These are phyloP conservation scores for Aspergillus versicolor DNA, from an alignment of 2,329 filamentous ascomycete species.

Conservation along the genomic window DNA sequence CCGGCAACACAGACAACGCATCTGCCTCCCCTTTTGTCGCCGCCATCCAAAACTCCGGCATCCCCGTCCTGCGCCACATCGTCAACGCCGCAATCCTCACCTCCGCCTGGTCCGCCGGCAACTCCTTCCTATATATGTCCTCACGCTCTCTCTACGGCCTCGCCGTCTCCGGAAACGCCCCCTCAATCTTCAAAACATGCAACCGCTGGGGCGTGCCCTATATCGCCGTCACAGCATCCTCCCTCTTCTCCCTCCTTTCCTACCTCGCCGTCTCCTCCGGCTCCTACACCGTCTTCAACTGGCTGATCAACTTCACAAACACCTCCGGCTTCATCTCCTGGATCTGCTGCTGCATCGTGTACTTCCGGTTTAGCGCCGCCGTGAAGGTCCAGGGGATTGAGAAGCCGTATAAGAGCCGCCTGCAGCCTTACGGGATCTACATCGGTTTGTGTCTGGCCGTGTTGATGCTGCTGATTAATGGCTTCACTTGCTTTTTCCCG, in stretches of 20 bases:
- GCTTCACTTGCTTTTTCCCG: slow-evolving; percentile 72
- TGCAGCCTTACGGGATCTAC: slow-evolving; percentile 64
- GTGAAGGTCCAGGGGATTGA: slow-evolving; percentile 45
- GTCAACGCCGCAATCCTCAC: slow-evolving; percentile 12
- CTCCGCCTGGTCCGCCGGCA: slow-evolving; percentile 13
- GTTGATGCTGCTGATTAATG: slow-evolving; percentile 70
- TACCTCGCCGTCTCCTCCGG: slow-evolving; percentile 65
- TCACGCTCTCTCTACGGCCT: slow-evolving; percentile 11
- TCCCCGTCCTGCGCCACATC: slow-evolving; percentile 8
- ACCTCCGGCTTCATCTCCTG: slow-evolving; percentile 70
- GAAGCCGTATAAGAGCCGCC: slow-evolving; percentile 53
- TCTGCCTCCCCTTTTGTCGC: slow-evolving; percentile 12
- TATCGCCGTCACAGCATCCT: slow-evolving; percentile 56
- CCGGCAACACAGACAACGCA: slow-evolving; percentile 1
- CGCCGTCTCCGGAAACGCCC: slow-evolving; percentile 58
- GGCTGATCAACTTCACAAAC: slow-evolving; percentile 70
- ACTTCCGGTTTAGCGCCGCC: slow-evolving; percentile 59
- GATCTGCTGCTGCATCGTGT: slow-evolving; percentile 63
- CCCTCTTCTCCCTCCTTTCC: slow-evolving; percentile 61
- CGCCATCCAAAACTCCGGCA: slow-evolving; percentile 12
- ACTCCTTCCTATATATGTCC: slow-evolving; percentile 10
- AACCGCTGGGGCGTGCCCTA: slow-evolving; percentile 64
- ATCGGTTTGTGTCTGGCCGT: slow-evolving; percentile 47
- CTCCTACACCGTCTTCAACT: slow-evolving; percentile 65
- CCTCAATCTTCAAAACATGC: slow-evolving; percentile 58